Evolutionary conservation across 1,139 yeast species (phyloP), one percentile per base, ranked within the genome.

Genomic region (Saccharomyces hybrid): DNA sequence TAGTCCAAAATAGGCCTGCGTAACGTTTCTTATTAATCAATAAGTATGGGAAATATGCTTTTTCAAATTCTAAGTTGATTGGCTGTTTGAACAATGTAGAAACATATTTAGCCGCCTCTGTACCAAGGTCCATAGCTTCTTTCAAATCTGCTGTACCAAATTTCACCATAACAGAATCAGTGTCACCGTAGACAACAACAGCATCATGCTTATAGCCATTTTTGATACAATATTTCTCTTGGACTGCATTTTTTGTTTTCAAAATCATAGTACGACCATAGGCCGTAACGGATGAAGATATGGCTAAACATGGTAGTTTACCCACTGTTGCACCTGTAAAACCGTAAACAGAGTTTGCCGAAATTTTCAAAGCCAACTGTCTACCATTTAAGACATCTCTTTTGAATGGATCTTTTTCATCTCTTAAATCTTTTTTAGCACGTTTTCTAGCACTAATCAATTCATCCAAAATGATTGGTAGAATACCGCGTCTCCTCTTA

Each of bases 241-340:
- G 95, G 3, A 95, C 99, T 59, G 86, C 91, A 53, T 78, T 77
- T 65, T 91, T 93, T 0, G 99, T 93, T 63, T 81, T 77, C 72
- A 93, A 96, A 74, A 95, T 95, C 99, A 95, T 95, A 55, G 81
- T 86, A 75, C 99, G 85, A 56, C 99, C 99, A 73, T 85, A 95
- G 0, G 99, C 85, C 1, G 99, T 95, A 48, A 85, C 93, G 0
- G 97, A 89, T 0, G 98, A 90, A 0, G 99, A 95, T 56, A 95
- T 95, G 1, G 96, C 96, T 58, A 95, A 76, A 74, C 99, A 95
- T 0, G 99, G 99, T 53, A 95, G 77, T 65, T 93, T 93, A 55
- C 99, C 99, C 53, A 91, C 84, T 0, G 98, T 93, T 1, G 99
- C 99, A 72, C 99, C 99, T 0, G 99, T 95, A 71, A 95, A 95